Base-by-base conservation (phyloP, 139 green algal species). In the Coccomyxa sp. region DNA sequence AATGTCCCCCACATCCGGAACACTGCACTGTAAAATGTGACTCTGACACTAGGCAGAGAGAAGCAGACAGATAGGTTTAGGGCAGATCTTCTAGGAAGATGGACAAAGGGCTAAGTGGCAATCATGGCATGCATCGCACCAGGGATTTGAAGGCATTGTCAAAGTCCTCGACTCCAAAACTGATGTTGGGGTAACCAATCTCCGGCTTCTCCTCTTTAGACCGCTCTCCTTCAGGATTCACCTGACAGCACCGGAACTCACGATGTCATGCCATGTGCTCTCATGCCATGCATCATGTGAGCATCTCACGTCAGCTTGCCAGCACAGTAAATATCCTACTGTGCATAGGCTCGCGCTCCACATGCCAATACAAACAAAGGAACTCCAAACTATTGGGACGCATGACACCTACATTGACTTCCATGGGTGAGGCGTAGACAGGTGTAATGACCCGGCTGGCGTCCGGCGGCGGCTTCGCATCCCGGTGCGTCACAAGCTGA, bases 101-200 rank as follows among this genome's bases (percentile, higher is more conserved):
- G 7, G 7, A 51, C 7, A 51, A 51, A 7, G 7, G 7, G 3
- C 38, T 51, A 3, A 51, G 7, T 11, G 38, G 38, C 38, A 51
- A 51, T 71, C 38, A 51, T 7, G 38, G 66, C 21, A 27, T 74
- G 66, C 66, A 23, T 74, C 3, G 30, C 71, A 93, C 90, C 89
- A 95, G 58, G 30, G 88, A 84, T 0, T 92, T 59, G 81, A 97
- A 94, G 13, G 87, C 86, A 0, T 91, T 79, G 67, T 93, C 90
- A 81, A 91, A 96, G 81, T 91, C 80, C 76, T 97, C 94, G 27
- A 97, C 88, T 14, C 90, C 90, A 76, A 97, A 97, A 83, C 87
- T 93, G 63, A 97, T 90, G 83, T 96, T 87, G 0, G 93, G 93
- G 83, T 95, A 97, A 32, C 85, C 87, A 1, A 82, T 10, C 17